These are phyloP conservation scores for Xylaria digitata DNA, from an alignment of 2,329 filamentous ascomycete species.

Conservation along the genomic window DNA sequence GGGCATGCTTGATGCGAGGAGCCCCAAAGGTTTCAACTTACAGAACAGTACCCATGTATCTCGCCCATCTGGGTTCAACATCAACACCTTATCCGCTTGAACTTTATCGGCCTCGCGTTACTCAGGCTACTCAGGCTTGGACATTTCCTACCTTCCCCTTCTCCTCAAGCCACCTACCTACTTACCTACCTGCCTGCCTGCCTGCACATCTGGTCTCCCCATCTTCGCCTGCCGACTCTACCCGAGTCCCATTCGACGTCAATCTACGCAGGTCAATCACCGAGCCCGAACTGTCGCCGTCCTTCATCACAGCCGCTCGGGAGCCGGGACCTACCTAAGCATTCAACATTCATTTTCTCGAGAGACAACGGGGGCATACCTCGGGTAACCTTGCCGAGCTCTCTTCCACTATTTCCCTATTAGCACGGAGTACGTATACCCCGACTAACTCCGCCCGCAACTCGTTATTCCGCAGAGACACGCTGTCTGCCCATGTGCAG, in stretches of 20 bases:
- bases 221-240: slow-evolving; percentile 4
- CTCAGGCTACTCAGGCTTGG: too few species aligned
- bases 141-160: background rate
- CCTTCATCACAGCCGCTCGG: background rate
- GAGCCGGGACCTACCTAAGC: slow-evolving; percentile 4
- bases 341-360: slow-evolving; percentile 5
- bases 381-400: background rate
- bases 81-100: slow-evolving; percentile 8
- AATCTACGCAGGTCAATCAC: slow-evolving; percentile 7
- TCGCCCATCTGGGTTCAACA: background rate
- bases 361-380: background rate
- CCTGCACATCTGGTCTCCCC: background rate
- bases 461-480: slow-evolving; percentile 7
- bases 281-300: background rate
- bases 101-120: background rate
- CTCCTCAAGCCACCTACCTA: background rate
- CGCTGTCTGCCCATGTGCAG: slow-evolving; percentile 2
- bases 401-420: slow-evolving; percentile 2
- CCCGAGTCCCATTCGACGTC: slow-evolving; percentile 2
- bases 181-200: background rate
- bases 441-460: background rate
- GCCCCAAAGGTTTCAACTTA: slow-evolving; percentile 5
- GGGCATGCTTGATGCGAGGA: slow-evolving; percentile 1
- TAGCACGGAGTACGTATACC: background rate
- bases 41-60: slow-evolving; percentile 1